These are phyloP conservation scores for Lodderomyces beijingensis DNA, from an alignment of 1,139 yeast genomes.

Conservation along the genomic window DNA sequence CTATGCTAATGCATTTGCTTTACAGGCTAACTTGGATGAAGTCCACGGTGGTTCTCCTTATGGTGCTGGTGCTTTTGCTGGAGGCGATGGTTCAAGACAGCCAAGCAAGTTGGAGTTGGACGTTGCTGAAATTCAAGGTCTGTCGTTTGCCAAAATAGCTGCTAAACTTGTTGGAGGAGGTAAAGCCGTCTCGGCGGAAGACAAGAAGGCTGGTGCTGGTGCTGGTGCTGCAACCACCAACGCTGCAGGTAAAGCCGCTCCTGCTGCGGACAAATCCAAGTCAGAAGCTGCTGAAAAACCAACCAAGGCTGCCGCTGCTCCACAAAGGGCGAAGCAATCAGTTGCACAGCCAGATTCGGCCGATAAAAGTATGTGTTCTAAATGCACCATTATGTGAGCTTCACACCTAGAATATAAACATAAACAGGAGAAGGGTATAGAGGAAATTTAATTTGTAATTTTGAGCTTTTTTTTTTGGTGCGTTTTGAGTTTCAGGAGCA, in stretches of 20 bases:
- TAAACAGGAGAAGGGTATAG: no score
- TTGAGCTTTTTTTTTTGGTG: no score
- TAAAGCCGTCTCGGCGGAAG: constrained; percentile 1
- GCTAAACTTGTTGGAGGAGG: constrained; percentile 1
- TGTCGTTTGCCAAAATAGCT: constrained; percentile 19
- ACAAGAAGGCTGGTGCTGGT: constrained; percentile 15
- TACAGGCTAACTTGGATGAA: constrained; percentile 57
- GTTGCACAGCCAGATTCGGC: constrained; percentile 17
- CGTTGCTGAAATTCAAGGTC: constrained; percentile 62
- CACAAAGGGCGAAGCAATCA: constrained; percentile 18
- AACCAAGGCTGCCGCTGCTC: constrained; percentile 6
- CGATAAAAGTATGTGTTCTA: constrained; percentile 22
- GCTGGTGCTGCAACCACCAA: constrained; percentile 8
- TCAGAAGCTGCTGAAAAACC: constrained; percentile 12
- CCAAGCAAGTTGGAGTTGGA: constrained; percentile 64
- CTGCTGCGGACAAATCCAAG: constrained; percentile 7
- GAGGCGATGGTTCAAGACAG: constrained; percentile 73
- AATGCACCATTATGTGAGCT: constrained; percentile 27
- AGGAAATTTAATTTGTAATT: no score
- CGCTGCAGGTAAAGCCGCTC: constrained; percentile 4
- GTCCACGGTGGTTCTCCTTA: constrained; percentile 83
- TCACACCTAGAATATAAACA: no score
- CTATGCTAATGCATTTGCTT: constrained; percentile 58
- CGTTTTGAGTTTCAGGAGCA: no score
- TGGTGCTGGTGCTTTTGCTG: constrained; percentile 87